phyloP scores from a whole-genome alignment of 805 yeast species.

The Komagataella phaffii region DNA sequence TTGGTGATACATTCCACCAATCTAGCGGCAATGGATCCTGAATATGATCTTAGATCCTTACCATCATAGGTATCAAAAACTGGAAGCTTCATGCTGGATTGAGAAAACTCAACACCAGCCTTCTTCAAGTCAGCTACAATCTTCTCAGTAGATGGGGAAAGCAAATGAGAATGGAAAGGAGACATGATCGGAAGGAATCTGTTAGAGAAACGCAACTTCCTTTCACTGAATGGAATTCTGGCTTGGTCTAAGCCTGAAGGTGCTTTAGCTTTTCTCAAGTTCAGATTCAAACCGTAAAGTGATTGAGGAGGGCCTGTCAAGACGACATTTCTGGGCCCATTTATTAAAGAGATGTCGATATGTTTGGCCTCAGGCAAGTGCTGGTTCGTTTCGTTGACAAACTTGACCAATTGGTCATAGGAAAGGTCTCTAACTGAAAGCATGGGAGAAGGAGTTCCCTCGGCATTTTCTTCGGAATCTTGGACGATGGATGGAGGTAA shows the following conservation, averaged over 20 bases:
- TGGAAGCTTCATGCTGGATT: constrained; percentile 57
- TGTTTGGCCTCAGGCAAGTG: constrained; percentile 90
- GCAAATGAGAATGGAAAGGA: constrained; percentile 91
- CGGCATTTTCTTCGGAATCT: constrained; percentile 87
- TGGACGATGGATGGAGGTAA: constrained; percentile 87
- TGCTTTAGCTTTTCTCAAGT: constrained; percentile 89
- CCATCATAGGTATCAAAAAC: constrained; percentile 88
- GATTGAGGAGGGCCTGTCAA: constrained; percentile 98
- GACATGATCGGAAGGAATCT: constrained; percentile 91
- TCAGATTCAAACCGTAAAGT: constrained; percentile 84
- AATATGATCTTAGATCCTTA: constrained; percentile 47
- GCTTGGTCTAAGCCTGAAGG: constrained; percentile 91
- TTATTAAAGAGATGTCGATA: constrained; percentile 78
- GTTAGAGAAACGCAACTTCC: constrained; percentile 87
- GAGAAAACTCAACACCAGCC: constrained; percentile 42
- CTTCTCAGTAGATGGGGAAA: constrained; percentile 54
- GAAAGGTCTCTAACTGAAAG: constrained; percentile 84
- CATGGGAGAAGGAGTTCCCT: constrained; percentile 97
- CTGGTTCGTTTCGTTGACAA: constrained; percentile 76
- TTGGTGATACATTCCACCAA: constrained; percentile 74
- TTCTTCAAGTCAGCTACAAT: constrained; percentile 54
- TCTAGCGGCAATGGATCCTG: constrained; percentile 49
- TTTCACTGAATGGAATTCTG: constrained; percentile 84
- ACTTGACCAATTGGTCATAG: constrained; percentile 61
- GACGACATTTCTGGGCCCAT: constrained; percentile 93